phyloP scores from a whole-genome alignment of 2,329 filamentous ascomycete genomes.

The Clonostachys solani region DNA sequence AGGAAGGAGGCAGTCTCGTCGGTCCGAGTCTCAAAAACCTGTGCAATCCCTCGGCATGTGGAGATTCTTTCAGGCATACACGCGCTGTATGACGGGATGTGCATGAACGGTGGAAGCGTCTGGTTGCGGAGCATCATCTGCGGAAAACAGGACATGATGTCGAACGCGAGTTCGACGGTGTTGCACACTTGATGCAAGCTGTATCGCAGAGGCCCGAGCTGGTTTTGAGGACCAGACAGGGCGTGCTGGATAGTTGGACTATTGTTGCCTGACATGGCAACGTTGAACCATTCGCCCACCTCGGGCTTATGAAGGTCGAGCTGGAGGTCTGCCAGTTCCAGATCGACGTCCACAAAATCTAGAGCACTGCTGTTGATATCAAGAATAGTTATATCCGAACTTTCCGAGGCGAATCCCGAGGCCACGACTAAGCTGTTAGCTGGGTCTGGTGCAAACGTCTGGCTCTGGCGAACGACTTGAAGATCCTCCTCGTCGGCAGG shows the following conservation, averaged over 20 bases:
- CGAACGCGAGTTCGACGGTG: conserved; percentile 13
- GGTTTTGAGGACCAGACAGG: background rate
- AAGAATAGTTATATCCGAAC: background rate
- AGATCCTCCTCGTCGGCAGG: background rate
- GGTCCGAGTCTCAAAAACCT: conserved; percentile 13
- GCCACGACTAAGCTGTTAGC: too few relatives aligned
- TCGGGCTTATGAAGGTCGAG: background rate
- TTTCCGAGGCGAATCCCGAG: background rate
- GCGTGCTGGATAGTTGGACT: background rate
- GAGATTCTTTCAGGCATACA: conserved; percentile 11
- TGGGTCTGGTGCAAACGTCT: too few relatives aligned
- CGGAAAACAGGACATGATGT: conserved; percentile 17
- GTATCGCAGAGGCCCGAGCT: conserved; percentile 6
- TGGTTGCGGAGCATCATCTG: conserved; percentile 22
- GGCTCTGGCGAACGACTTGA: too few relatives aligned
- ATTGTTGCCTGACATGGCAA: background rate
- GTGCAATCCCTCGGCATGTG: conserved; percentile 16
- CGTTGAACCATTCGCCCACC: background rate
- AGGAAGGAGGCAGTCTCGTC: conserved; percentile 14
- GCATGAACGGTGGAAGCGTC: conserved; percentile 22
- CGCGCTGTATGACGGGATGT: conserved; percentile 14
- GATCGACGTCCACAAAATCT: background rate
- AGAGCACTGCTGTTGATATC: background rate
- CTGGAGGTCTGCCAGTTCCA: background rate
- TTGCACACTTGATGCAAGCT: conserved; percentile 3